Evolutionary conservation across 2,329 filamentous ascomycete species (phyloP).

Genomic region (Hymenoscyphus repandus): DNA sequence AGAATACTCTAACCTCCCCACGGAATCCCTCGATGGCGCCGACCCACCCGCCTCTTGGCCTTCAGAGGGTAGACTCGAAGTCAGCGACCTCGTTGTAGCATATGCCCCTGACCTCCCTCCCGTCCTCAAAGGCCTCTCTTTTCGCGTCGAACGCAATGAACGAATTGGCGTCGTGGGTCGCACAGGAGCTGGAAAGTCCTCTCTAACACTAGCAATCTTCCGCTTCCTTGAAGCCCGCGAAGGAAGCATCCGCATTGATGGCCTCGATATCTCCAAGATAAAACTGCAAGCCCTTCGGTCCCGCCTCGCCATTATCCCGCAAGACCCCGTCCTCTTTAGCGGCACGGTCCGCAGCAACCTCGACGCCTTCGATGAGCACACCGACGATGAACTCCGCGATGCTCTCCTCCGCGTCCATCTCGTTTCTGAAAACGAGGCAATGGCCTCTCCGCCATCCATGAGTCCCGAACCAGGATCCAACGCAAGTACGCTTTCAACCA

Average conservation of each 20-base stretch:
- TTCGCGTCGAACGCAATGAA: conserved; percentile 61
- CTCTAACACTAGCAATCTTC: conserved; percentile 73
- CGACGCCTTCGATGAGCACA: conserved; percentile 68
- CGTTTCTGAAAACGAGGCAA: conserved; percentile 12
- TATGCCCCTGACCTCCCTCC: conserved; percentile 69
- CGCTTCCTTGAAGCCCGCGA: conserved; percentile 66
- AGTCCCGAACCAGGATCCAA: background rate
- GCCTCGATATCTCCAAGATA: conserved; percentile 68
- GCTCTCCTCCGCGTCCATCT: conserved; percentile 67
- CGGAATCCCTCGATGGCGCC: conserved; percentile 57
- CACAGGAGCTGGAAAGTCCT: conserved; percentile 94
- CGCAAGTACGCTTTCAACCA: conserved; percentile 23
- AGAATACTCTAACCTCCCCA: conserved; percentile 66
- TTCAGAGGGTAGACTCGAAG: conserved; percentile 64
- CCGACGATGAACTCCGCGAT: conserved; percentile 63
- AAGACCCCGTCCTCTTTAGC: conserved; percentile 77
- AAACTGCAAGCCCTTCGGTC: conserved; percentile 64
- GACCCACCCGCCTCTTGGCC: conserved; percentile 70
- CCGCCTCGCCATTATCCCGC: conserved; percentile 75
- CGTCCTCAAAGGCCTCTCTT: conserved; percentile 64
- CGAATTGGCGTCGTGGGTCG: conserved; percentile 72
- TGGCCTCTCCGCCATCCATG: background rate
- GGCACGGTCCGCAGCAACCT: conserved; percentile 73
- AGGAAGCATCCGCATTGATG: conserved; percentile 66
- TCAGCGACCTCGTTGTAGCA: conserved; percentile 65